phyloP scores from a whole-genome alignment of 2,329 filamentous ascomycete genomes.

The Trichoderma lentiforme region DNA sequence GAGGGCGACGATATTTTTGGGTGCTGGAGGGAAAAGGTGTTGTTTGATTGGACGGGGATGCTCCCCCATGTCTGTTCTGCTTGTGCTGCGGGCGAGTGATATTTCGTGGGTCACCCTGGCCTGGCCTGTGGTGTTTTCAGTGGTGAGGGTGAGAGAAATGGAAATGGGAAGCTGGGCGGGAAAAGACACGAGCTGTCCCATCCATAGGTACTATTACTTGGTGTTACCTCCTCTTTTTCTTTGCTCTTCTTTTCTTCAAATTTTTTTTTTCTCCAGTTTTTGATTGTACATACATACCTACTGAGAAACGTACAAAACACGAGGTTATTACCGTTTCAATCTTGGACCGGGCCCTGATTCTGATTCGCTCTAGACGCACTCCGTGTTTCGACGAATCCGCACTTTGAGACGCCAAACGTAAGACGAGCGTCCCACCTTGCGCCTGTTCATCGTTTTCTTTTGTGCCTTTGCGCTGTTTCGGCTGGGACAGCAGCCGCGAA shows the following conservation, averaged over 20 bases:
- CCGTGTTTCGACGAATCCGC: conserved; percentile 1
- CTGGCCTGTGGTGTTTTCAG: not conserved
- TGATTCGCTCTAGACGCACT: not conserved
- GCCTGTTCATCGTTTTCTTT: not conserved
- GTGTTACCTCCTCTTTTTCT: not conserved
- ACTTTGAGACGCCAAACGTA: conserved; percentile 18
- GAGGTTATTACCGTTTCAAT: not conserved
- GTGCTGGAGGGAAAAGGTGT: not conserved
- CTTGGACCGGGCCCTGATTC: not conserved
- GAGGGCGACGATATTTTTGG: not conserved
- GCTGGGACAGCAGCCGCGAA: not conserved
- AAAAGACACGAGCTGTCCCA: not conserved
- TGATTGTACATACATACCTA: not conserved
- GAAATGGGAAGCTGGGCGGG: not conserved
- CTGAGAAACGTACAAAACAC: too few relatives aligned
- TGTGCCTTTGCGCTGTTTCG: not conserved
- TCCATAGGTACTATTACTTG: not conserved
- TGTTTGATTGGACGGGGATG: not conserved
- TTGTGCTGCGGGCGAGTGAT: not conserved
- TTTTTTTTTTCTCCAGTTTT: not conserved
- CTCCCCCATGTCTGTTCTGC: not conserved
- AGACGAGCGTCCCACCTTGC: conserved; percentile 17
- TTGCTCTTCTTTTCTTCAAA: not conserved
- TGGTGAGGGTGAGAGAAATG: not conserved
- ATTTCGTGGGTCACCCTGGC: not conserved